Conservation (phyloP, 1,139 yeast genomes). For the Geotrichum klebahnii region DNA sequence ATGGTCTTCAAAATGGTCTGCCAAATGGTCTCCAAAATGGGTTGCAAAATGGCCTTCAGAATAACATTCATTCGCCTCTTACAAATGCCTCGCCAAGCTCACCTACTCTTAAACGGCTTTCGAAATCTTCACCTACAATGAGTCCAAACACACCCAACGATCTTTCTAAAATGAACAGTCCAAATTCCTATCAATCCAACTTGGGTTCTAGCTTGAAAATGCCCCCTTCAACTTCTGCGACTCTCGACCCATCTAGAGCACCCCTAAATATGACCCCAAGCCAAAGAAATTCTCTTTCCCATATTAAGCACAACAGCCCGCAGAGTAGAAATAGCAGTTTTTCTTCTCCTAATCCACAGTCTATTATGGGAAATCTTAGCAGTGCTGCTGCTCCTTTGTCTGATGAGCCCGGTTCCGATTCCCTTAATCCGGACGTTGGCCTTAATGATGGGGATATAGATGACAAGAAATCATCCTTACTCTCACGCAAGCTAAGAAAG, state of each 20-base stretch:
- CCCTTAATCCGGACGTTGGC: too few relatives aligned
- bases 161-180: neutral
- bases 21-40: too few relatives aligned
- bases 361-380: conserved; percentile 1
- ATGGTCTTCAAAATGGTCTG: neutral
- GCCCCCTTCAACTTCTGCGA: too few relatives aligned
- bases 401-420: too few relatives aligned
- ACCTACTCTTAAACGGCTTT: neutral
- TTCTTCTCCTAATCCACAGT: conserved; percentile 3
- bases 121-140: conserved; percentile 12
- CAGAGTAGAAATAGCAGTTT: conserved; percentile 8
- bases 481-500: neutral
- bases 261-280: neutral
- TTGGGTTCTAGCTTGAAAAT: too few relatives aligned
- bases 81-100: too few relatives aligned
- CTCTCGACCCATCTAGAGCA: too few relatives aligned
- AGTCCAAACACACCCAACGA: conserved; percentile 6
- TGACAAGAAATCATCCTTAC: too few relatives aligned
- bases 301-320: too few relatives aligned
- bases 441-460: too few relatives aligned
- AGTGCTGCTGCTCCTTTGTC: neutral
- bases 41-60: neutral
- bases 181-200: neutral
- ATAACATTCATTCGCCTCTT: conserved; percentile 3
- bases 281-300: neutral